Evolutionary conservation across 768 basidiomycete species (phyloP), one percentile per base, ranked within the genome.

Genomic region (Mycena sanguinolenta): DNA sequence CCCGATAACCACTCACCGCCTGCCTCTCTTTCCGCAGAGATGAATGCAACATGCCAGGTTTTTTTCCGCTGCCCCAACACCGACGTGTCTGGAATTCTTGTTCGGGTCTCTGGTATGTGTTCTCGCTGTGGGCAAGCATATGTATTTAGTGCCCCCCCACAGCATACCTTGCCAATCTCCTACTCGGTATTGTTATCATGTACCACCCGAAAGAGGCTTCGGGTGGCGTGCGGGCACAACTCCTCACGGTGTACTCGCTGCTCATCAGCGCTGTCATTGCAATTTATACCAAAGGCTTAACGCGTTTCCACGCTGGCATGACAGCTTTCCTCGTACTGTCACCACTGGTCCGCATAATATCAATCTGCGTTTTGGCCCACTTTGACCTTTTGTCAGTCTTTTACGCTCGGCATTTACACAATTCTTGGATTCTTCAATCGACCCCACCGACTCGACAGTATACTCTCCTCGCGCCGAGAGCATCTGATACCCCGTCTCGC

Each of bases 81-180:
- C 17, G 65, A 67, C 53, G 58, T 60, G 17, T 53, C 58, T 42
- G 65, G 65, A 16, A 59, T 67, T 52, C 65, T 67, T 8, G 65
- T 67, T 1, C 58, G 65, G 23, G 36, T 67, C 19, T 17, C 65
- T 44, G 50, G 65, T 67, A 44, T 8, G 58, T 66, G 32, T 57
- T 57, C 2, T 50, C 14, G 19, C 36, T 64, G 8, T 27, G 14
- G 36, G 32, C 16, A 17, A 55, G 28, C 13, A 13, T 9, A 34
- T 54, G 25, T 32, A 44, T 39, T 55, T 1, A 64, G 34, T 27
- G 44, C 27, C 38, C 13, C 39, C n/a, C n/a, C n/a, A n/a, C 34
- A 58, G 64, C 64, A 14, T 65, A 65, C 28, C 53, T 65, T n/a
- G 63, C 39, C 16, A 65, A 65, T 65, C 42, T 65, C 19, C 30